Base-by-base conservation (phyloP, 768 basidiomycete species). In the Leccinum disarticulatum region DNA sequence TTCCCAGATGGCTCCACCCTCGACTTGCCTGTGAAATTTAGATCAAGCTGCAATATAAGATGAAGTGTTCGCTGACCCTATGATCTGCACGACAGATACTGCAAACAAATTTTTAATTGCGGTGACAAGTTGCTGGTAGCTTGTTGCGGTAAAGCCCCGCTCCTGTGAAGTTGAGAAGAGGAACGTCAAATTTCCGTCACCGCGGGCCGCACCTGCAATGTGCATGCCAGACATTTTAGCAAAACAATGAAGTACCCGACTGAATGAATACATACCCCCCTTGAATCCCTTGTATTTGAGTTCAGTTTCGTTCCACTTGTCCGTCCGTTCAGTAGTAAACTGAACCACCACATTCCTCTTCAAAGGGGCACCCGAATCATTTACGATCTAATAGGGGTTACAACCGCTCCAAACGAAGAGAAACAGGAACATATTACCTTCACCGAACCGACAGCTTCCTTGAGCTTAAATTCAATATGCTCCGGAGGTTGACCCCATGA, bases 381-480 rank as follows among this genome's bases (percentile, higher is more conserved):
- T 63, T 41, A 74, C 73, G 27, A 73, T 48, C 73, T 74, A 35
- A 28, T n/a, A 31, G 52, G 19, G 3, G 52, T 57, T 35, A 48
- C 51, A 9, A 49, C 2, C 4, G 27, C 25, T 58, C 14, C 35
- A 15, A 28, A 50, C 10, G 15, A 56, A 38, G 46, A 51, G 41
- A 31, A 55, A 54, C 22, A 47, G 38, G 25, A 47, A 36, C 9
- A 33, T 28, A 13, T 60, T 58, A 73, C 71, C 61, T 55, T 66
- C 28, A 35, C 59, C 7, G 56, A 53, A 43, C 6, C 0, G 19
- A 65, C 53, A 46, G 61, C 58, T 28, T 67, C 64, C 25, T 63
- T 62, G 38, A 67, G 61, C 54, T 59, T 59, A 46, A 74, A 65
- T 22, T 52, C 31, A 13, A 67, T 3, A 13, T 49, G 54, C 43